Conservation (phyloP, 352 stramenopile species). For the Pythium brassicae region DNA sequence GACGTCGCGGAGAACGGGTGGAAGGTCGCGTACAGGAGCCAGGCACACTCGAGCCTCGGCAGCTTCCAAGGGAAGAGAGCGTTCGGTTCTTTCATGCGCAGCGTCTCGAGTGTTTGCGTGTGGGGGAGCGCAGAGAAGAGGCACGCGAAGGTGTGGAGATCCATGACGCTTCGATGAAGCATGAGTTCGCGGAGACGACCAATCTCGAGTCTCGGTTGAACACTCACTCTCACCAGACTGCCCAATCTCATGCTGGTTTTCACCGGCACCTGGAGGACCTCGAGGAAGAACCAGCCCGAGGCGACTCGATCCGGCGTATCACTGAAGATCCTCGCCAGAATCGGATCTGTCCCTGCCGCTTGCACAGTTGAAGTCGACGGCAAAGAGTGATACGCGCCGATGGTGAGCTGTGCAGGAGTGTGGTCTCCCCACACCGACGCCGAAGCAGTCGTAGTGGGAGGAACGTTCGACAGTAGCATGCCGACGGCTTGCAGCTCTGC, state of each 20-base stretch:
- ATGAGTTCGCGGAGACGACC: background rate
- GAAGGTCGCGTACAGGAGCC: slow-evolving; percentile 9
- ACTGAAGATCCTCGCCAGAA: background rate
- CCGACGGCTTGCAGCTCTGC: background rate
- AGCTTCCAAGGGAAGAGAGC: background rate
- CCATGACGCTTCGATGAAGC: background rate
- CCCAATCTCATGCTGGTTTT: background rate
- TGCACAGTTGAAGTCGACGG: background rate
- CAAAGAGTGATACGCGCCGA: background rate
- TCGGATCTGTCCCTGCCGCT: background rate
- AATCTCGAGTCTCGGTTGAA: background rate
- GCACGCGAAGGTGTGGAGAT: background rate
- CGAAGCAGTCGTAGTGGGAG: background rate
- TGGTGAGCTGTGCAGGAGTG: background rate
- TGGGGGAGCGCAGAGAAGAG: slow-evolving; percentile 5
- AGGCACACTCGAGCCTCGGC: slow-evolving; percentile 4
- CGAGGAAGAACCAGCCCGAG: background rate
- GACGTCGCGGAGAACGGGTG: slow-evolving; percentile 1
- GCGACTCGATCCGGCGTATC: background rate
- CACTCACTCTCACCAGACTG: background rate
- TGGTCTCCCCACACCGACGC: background rate
- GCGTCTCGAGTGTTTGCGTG: slow-evolving; percentile 1
- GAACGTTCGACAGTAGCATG: background rate
- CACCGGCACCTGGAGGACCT: background rate
- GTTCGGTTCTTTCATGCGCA: slow-evolving; percentile 2